Conservation (phyloP, 177 flowering plant genomes). For the Vitis hybrid region DNA sequence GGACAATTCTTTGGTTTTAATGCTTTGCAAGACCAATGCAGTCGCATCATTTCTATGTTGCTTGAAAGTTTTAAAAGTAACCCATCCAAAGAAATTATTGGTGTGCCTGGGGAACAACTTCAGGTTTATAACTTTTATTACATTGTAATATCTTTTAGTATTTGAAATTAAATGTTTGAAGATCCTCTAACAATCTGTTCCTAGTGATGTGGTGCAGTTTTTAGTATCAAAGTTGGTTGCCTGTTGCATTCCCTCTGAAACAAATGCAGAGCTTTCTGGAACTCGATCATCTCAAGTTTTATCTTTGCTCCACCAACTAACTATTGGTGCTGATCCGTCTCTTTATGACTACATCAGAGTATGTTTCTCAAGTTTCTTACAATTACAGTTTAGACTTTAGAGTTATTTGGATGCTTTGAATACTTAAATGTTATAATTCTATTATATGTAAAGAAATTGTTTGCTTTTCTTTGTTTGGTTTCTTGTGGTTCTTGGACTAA, state of each 20-base stretch:
- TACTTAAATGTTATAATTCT: background rate
- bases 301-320: slow-evolving; percentile 63
- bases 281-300: slow-evolving; percentile 47
- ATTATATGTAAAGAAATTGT: background rate
- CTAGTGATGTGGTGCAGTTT: slow-evolving; percentile 45
- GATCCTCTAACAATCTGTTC: background rate
- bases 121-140: slow-evolving; percentile 45
- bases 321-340: slow-evolving; percentile 70
- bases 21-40: slow-evolving; percentile 78
- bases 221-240: slow-evolving; percentile 85
- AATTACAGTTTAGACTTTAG: background rate
- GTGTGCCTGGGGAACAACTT: slow-evolving; percentile 79
- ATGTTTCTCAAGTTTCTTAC: slow-evolving; percentile 19
- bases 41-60: slow-evolving; percentile 61
- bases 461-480: slow-evolving; percentile 1
- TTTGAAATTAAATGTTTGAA: background rate
- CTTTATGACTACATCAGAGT: slow-evolving; percentile 77
- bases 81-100: slow-evolving; percentile 38
- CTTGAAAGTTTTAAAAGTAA: slow-evolving; percentile 44
- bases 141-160: background rate
- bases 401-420: background rate
- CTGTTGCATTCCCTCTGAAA: slow-evolving; percentile 55
- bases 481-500: background rate
- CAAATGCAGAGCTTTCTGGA: slow-evolving; percentile 25
- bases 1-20: slow-evolving; percentile 60